Conservation (phyloP, 2,329 filamentous ascomycete genomes). For the Hymenoscyphus repandus region DNA sequence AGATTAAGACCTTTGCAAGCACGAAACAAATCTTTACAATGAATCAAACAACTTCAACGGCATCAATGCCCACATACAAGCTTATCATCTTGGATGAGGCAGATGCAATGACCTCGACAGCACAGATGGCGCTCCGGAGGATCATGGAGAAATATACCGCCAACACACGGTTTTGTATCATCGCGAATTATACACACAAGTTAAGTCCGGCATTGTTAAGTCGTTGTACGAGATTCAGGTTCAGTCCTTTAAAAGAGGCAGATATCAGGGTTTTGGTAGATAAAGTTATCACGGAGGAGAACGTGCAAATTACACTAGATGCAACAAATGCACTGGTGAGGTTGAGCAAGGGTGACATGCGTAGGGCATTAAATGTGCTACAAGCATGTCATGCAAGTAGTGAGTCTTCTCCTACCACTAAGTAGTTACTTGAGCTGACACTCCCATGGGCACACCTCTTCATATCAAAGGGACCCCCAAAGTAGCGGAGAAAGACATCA, state of each 20-base stretch:
- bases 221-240: slow-evolving; percentile 89
- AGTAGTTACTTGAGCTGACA: neutral
- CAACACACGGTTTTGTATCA: slow-evolving; percentile 96
- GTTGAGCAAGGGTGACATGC: slow-evolving; percentile 93
- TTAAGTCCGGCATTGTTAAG: slow-evolving; percentile 88
- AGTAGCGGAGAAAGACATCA: slow-evolving; percentile 57
- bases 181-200: slow-evolving; percentile 98
- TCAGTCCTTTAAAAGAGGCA: slow-evolving; percentile 83
- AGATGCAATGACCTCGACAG: slow-evolving; percentile 99
- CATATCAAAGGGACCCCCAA: slow-evolving; percentile 55
- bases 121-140: slow-evolving; percentile 91
- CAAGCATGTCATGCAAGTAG: slow-evolving; percentile 96
- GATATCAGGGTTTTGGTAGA: slow-evolving; percentile 86
- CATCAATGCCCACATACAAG: slow-evolving; percentile 72
- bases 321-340: slow-evolving; percentile 79
- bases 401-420: slow-evolving; percentile 36
- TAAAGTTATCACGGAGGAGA: slow-evolving; percentile 82
- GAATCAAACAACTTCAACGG: slow-evolving; percentile 46
- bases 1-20: slow-evolving; percentile 98
- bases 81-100: slow-evolving; percentile 97
- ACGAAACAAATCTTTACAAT: slow-evolving; percentile 92
- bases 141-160: slow-evolving; percentile 99
- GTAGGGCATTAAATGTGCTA: slow-evolving; percentile 86
- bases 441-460: slow-evolving; percentile 58
- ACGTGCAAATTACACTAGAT: slow-evolving; percentile 74